Conservation (phyloP, 2,329 filamentous ascomycete genomes). For the Chaetomiaceae sp. region DNA sequence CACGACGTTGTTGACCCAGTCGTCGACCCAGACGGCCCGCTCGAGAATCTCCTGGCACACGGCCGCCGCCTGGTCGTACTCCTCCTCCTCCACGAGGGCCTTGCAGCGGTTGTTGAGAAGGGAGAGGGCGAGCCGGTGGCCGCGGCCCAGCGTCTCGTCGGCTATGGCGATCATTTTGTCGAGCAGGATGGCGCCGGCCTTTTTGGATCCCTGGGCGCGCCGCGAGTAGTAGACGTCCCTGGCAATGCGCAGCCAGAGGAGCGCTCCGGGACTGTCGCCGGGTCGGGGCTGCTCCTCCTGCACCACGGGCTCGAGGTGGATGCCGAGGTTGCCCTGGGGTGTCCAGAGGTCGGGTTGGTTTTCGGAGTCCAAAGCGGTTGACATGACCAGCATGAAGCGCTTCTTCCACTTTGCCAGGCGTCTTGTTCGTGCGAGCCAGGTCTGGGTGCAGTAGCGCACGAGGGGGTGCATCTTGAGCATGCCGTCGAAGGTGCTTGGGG, state of each 20-base stretch:
- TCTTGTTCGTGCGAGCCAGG: background rate
- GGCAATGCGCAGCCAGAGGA: background rate
- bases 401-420: background rate
- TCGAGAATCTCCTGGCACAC: background rate
- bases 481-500: constrained; percentile 15
- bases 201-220: background rate
- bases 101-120: background rate
- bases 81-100: background rate
- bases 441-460: constrained; percentile 27
- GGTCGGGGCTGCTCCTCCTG: background rate
- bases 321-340: background rate
- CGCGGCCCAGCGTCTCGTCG: background rate
- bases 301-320: background rate
- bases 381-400: background rate
- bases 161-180: background rate
- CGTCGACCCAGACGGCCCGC: background rate
- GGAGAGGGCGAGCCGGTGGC: background rate
- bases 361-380: background rate
- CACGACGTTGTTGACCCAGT: background rate
- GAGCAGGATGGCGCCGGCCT: background rate
- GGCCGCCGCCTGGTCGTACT: background rate
- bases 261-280: background rate
- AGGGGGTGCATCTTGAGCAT: constrained; percentile 40
- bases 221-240: background rate
- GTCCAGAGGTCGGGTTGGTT: background rate